Percentiles rank a stretch among this genome's conserved stretches.
Conservation (phyloP, 805 yeast species). For the Candida succiphila region DNA sequence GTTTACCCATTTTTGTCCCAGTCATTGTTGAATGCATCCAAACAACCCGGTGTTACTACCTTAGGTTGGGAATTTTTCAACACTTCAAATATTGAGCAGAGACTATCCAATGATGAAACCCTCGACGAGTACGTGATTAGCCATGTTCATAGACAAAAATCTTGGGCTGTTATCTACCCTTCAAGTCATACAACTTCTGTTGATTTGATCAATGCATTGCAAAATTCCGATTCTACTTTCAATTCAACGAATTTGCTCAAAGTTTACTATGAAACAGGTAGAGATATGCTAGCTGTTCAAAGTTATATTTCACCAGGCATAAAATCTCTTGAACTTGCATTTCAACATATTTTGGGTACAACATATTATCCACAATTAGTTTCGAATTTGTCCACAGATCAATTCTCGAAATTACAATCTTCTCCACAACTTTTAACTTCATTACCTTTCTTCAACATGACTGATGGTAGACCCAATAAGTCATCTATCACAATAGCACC, state of each 20-base stretch:
- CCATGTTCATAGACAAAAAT: constrained; percentile 42
- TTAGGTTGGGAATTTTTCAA: constrained; percentile 27
- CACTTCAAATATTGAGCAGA: constrained; percentile 7
- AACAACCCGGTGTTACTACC: constrained; percentile 4
- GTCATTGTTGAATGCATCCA: constrained; percentile 12
- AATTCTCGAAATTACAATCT: constrained; percentile 11
- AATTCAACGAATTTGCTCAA: constrained; percentile 13
- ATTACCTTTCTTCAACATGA: constrained; percentile 10
- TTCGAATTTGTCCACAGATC: constrained; percentile 13
- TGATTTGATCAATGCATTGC: constrained; percentile 28
- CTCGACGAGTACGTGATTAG: constrained; percentile 29
- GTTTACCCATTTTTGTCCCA: constrained; percentile 21
- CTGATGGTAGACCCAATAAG: constrained; percentile 41
- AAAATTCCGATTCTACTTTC: constrained; percentile 21
- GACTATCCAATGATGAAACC: constrained; percentile 21
- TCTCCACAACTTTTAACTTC: constrained; percentile 8
- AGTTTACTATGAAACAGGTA: constrained; percentile 46
- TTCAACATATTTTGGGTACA: constrained; percentile 9
- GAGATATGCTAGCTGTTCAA: constrained; percentile 45
- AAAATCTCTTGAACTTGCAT: constrained; percentile 23
- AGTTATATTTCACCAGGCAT: constrained; percentile 35
- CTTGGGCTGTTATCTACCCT: constrained; percentile 57
- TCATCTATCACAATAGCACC: constrained; percentile 52
- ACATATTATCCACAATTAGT: constrained; percentile 19
- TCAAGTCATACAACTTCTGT: constrained; percentile 32